Base-by-base conservation (phyloP, 2,329 filamentous ascomycete species). In the Fusarium phyllophilum region DNA sequence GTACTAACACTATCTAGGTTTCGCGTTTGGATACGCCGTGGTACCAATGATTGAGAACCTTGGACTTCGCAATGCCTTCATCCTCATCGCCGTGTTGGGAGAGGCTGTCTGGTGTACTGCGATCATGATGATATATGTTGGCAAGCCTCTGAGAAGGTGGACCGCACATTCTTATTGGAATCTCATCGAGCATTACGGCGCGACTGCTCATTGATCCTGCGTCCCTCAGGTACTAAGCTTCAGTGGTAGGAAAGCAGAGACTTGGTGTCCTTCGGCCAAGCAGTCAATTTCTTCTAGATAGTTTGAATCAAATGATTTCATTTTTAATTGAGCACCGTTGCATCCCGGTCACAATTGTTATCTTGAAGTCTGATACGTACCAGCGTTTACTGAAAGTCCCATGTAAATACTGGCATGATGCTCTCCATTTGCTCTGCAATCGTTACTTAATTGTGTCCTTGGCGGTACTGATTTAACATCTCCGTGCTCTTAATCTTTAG, bases 81-180 rank as follows among this genome's bases (percentile, higher is more conserved):
- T 61, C 6, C 58, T 61, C 14, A 61, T 61, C 8, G 38, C 58
- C 8, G n/a, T 55, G 11, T 13, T 61, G 20, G 58, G 58, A 49
- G 55, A 49, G 29, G 55, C 55, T 36, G 55, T 58, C n/a, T 58
- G 55, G 55, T 58, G 55, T 14, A 58, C 55, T 58, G 55, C 55
- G 13, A 58, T 58, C 24, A 36, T 49, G 55, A 58, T 58, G 55
- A 58, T 58, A 1, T 58, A 58, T 9, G 55, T 49, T 36, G 55
- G 55, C 15, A 58, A 58, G 31, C 55, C 55, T 14, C 24, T 58
- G 13, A 58, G 55, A 29, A 33, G 31, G 14, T 36, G 55, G 55
- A 58, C 55, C 9, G 55, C 55, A 17, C 31, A 36, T 12, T 58
- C 55, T 5, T 58, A 58, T 36, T 58, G 55, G 55, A 58, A 58